A percentile compares a stretch with the other conserved stretches of the same genome.
Evolutionary conservation across 2,329 filamentous ascomycete species (phyloP).

Genomic region (Pleurostoma richardsiae): DNA sequence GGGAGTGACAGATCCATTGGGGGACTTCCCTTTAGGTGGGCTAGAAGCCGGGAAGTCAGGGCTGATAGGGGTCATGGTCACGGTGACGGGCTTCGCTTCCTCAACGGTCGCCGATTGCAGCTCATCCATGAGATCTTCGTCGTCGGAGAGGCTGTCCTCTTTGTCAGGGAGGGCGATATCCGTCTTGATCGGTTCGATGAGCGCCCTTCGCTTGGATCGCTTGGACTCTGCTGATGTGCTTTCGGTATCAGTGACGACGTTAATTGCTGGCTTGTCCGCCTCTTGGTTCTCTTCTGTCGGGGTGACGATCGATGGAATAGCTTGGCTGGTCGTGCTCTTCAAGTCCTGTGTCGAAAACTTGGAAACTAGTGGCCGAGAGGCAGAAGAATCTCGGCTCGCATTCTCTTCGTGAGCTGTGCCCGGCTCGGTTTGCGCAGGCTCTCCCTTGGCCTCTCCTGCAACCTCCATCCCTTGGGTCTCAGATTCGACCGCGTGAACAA

Average conservation of each 20-base stretch:
- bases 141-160: conserved; percentile 52
- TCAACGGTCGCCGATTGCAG: conserved; percentile 75
- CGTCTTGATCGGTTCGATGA: conserved; percentile 52
- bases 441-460: not conserved
- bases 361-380: conserved; percentile 28
- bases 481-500: conserved; percentile 8
- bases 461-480: no score
- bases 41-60: conserved; percentile 45
- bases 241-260: conserved; percentile 15
- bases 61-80: conserved; percentile 78
- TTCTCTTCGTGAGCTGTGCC: not conserved
- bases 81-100: conserved; percentile 74
- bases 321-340: conserved; percentile 16
- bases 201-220: conserved; percentile 26
- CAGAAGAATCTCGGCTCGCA: conserved; percentile 8
- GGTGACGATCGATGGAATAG: conserved; percentile 12
- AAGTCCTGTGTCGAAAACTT: conserved; percentile 37
- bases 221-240: conserved; percentile 19
- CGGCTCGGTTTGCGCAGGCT: not conserved
- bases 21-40: conserved; percentile 11
- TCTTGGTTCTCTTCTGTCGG: conserved; percentile 7
- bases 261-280: conserved; percentile 9
- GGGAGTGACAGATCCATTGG: conserved; percentile 20
- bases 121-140: conserved; percentile 82
- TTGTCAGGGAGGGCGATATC: conserved; percentile 30